Base-by-base conservation (phyloP, 2,329 filamentous ascomycete species). In the Keithomyces neogunnii region DNA sequence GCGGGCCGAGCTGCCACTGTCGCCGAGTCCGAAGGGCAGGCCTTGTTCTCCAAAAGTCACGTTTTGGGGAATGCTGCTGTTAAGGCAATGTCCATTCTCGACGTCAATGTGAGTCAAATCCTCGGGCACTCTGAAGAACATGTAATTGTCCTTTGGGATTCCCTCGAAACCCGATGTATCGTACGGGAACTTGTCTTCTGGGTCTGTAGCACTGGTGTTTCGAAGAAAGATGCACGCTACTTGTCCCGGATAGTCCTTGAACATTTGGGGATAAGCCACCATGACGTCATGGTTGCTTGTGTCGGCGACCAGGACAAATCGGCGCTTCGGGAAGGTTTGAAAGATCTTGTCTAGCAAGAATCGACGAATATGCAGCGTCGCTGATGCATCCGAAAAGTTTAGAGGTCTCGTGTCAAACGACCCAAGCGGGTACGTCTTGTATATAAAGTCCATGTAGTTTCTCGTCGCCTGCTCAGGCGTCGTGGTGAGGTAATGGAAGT, bases 401-500 rank as follows among this genome's bases (percentile, higher is more conserved):
- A 91, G 76, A 0, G 88, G 86, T 0, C 86, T 79, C 1, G 85
- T 89, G 60, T 91, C 87, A 63, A 89, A 89, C 42, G 82, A 86
- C 43, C 88, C 88, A 11, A 83, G 77, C 0, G 88, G 88, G 63
- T 91, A 91, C 5, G 78, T 88, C 61, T 81, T 79, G 73, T 86
- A 90, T 65, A 91, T 89, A 67, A 86, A 85, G 53, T 86, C 77
- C 85, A 89, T 89, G 69, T 91, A 91, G 57, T 84, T 85, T 42
- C 86, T 75, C 0, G 87, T 89, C 4, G 82, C 77, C 64, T 91
- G 87, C 67, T 90, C 87, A 0, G 87, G 87, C 0, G 86, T 89
- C 0, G 87, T 91, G 0, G 87, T 91, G 26, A 91, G 74, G 68
- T 91, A 91, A 69, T 90, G 86, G 72, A 90, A 91, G 64, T 90